Percentiles rank a stretch among this genome's conserved stretches.
Evolutionary conservation across 306 rosid genomes (phyloP).

Genomic region (Astragalus membranaceus): DNA sequence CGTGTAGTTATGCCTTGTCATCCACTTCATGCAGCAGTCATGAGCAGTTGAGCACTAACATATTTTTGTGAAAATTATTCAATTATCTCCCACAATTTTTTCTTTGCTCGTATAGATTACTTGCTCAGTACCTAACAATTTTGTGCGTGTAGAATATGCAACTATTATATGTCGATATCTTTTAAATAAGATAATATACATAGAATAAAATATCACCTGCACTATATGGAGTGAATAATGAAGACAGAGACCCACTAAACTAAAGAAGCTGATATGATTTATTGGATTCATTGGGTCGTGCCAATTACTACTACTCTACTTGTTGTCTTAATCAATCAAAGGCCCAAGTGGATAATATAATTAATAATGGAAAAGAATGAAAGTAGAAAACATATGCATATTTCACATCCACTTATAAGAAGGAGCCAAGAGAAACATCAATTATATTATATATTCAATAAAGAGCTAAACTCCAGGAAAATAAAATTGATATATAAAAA

Average conservation of each 20-base stretch:
- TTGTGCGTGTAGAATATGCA: background rate
- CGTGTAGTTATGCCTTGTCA: background rate
- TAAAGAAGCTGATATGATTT: background rate
- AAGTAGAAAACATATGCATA: conserved; percentile 14
- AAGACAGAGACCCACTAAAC: conserved; percentile 21
- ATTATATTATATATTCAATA: background rate
- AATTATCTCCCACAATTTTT: background rate
- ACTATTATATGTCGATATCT: background rate
- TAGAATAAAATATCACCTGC: background rate
- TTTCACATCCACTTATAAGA: conserved; percentile 22
- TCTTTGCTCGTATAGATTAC: background rate
- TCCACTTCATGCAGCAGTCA: conserved; percentile 19
- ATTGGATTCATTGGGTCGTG: conserved; percentile 8
- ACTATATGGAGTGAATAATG: background rate
- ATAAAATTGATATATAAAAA: background rate
- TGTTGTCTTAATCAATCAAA: conserved; percentile 19
- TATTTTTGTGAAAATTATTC: background rate
- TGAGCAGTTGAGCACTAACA: no score
- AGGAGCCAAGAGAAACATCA: conserved; percentile 19
- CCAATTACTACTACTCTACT: background rate
- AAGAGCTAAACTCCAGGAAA: background rate
- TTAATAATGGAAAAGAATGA: conserved; percentile 21
- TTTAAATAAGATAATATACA: background rate
- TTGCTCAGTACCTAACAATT: background rate
- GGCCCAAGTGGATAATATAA: conserved; percentile 15